These are phyloP conservation scores for Umbelopsis ramanniana DNA, from an alignment of 192 early-diverging fungal genomes.

Conservation along the genomic window DNA sequence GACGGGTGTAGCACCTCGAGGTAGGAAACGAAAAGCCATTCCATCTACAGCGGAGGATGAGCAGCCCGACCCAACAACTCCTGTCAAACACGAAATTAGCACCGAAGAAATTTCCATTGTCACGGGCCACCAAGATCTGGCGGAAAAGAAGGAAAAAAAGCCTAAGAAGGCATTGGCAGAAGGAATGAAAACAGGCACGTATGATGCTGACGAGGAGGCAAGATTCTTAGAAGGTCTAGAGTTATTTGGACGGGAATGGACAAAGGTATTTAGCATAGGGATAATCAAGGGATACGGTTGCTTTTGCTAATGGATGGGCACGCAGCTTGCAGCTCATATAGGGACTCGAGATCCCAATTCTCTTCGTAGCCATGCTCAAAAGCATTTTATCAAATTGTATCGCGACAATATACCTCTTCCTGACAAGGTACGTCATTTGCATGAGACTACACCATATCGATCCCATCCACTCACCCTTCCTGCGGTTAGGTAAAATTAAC, in stretches of 20 bases:
- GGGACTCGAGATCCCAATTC: constrained; percentile 81
- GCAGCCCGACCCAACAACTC: too few species aligned
- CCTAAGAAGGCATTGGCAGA: constrained; percentile 52
- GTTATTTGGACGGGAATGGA: constrained; percentile 84
- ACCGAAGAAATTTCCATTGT: not conserved
- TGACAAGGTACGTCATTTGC: constrained; percentile 61
- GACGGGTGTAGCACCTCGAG: constrained; percentile 32
- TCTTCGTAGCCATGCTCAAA: constrained; percentile 89
- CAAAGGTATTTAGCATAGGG: constrained; percentile 51
- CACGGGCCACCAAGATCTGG: too few species aligned
- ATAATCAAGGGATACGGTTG: not conserved
- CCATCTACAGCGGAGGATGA: not conserved
- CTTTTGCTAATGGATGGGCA: not conserved
- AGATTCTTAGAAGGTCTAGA: constrained; percentile 80
- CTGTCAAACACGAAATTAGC: too few species aligned
- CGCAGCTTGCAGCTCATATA: constrained; percentile 70
- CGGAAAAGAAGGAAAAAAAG: constrained; percentile 28
- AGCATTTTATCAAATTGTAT: constrained; percentile 91
- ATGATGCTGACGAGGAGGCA: constrained; percentile 75
- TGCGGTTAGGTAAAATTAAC: constrained; percentile 41
- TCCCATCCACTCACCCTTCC: constrained; percentile 24
- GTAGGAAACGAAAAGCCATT: not conserved
- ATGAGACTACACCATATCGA: constrained; percentile 6
- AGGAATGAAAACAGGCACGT: constrained; percentile 72
- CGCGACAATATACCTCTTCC: constrained; percentile 82